phyloP scores from a whole-genome alignment of 176 grass and related monocot species.

The Carex parvula region DNA sequence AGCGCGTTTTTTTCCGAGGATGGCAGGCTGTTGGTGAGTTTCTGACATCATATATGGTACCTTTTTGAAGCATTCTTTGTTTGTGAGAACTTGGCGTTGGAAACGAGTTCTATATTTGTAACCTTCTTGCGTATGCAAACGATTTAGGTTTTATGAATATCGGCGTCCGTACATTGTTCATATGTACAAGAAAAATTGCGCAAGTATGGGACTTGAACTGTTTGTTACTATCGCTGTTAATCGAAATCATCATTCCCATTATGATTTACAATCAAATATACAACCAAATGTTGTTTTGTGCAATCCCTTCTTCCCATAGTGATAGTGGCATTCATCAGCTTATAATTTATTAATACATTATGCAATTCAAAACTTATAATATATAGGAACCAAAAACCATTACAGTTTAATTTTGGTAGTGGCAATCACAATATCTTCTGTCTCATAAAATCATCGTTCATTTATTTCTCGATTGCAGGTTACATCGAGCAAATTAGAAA shows the following conservation, averaged over 20 bases:
- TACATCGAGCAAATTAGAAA: constrained; percentile 71
- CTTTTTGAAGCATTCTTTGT: not conserved
- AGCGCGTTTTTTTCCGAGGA: constrained; percentile 68
- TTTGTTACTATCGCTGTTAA: not conserved
- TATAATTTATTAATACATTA: not conserved
- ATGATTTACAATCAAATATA: not conserved
- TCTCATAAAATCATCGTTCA: not conserved
- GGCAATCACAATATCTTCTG: not conserved
- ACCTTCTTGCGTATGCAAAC: not conserved
- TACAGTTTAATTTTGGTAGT: not conserved
- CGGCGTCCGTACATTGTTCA: not conserved
- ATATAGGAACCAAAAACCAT: not conserved
- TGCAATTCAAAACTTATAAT: not conserved
- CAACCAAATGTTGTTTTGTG: not conserved
- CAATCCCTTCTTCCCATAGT: not conserved
- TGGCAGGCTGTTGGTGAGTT: constrained; percentile 85
- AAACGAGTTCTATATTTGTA: not conserved
- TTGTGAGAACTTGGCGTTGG: not conserved
- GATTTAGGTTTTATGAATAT: too few relatives aligned
- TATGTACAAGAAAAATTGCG: not conserved
- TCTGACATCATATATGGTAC: not conserved
- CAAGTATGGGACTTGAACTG: not conserved
- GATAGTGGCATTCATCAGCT: not conserved
- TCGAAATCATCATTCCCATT: not conserved
- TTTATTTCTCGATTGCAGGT: constrained; percentile 35